Conservation (phyloP, 306 rosid species). For the Sechiopsis laciniata region DNA sequence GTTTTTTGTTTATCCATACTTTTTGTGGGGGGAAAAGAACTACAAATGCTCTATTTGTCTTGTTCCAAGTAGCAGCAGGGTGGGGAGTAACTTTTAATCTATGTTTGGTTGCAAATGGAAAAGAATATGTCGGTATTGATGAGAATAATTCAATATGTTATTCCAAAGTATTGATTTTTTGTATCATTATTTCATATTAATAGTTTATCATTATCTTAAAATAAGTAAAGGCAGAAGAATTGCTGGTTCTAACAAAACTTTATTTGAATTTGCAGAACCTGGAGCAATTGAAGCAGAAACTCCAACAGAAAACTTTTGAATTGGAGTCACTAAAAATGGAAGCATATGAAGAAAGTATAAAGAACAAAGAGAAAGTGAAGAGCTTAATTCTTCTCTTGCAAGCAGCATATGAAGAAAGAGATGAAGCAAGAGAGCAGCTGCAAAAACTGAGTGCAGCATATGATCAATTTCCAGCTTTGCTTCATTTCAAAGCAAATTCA, state of each 20-base stretch:
- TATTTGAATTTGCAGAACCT: slow-evolving; percentile 34
- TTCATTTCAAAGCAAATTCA: slow-evolving; percentile 43
- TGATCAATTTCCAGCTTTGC: slow-evolving; percentile 3
- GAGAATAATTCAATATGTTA: slow-evolving; percentile 17
- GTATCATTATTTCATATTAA: not conserved
- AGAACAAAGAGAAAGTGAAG: slow-evolving; percentile 31
- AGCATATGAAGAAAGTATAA: slow-evolving; percentile 35
- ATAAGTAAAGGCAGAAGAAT: not conserved
- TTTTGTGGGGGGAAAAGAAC: not conserved
- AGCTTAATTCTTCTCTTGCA: slow-evolving; percentile 32
- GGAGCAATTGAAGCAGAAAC: slow-evolving; percentile 47
- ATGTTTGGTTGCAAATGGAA: slow-evolving; percentile 19
- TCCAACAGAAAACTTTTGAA: slow-evolving; percentile 31
- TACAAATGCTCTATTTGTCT: not conserved
- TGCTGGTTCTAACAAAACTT: slow-evolving; percentile 9
- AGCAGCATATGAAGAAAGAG: slow-evolving; percentile 47
- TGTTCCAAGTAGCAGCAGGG: slow-evolving; percentile 8
- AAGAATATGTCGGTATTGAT: slow-evolving; percentile 22
- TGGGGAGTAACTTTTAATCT: slow-evolving; percentile 7
- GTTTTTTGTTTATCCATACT: not conserved
- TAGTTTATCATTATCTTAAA: not conserved
- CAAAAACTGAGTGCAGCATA: slow-evolving; percentile 20
- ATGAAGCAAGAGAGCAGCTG: slow-evolving; percentile 52
- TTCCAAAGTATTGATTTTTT: slow-evolving; percentile 21
- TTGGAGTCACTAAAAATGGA: slow-evolving; percentile 35